phyloP scores from a whole-genome alignment of 495 filamentous ascomycete genomes.

The Penicilliopsis zonata region DNA sequence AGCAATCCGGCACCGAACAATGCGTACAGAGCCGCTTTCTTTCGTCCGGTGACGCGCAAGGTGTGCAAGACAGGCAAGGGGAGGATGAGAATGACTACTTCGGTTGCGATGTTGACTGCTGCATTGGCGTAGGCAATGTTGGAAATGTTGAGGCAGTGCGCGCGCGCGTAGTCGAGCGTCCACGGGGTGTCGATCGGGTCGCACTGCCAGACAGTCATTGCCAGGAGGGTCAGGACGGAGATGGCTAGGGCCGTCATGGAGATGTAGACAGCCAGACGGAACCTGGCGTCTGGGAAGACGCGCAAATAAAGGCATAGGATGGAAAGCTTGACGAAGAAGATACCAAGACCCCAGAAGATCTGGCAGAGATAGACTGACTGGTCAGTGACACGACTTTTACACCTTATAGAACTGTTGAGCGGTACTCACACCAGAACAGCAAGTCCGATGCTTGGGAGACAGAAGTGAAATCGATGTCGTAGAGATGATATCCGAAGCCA shows the following conservation, averaged over 20 bases:
- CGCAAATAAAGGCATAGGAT: slow-evolving; percentile 10
- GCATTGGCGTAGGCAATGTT: slow-evolving; percentile 7
- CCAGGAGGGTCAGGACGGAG: slow-evolving; percentile 2
- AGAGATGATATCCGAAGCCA: slow-evolving; percentile 8
- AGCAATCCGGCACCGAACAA: slow-evolving; percentile 6
- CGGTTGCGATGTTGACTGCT: slow-evolving; percentile 6
- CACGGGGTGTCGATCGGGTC: slow-evolving; percentile 5
- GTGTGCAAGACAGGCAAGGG: slow-evolving; percentile 5
- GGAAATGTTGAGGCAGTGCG: slow-evolving; percentile 5
- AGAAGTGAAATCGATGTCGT: slow-evolving; percentile 5
- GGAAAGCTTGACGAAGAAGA: slow-evolving; percentile 10
- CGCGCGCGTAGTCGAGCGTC: slow-evolving; percentile 2
- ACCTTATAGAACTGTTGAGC: background rate
- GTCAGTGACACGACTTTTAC: background rate
- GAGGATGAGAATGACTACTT: slow-evolving; percentile 5
- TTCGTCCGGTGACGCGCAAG: slow-evolving; percentile 1
- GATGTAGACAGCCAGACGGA: slow-evolving; percentile 1
- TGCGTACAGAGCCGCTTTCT: slow-evolving; percentile 4
- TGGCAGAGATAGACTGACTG: slow-evolving; percentile 2
- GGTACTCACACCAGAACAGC: slow-evolving; percentile 6
- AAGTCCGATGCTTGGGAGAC: slow-evolving; percentile 1
- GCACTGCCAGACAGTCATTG: slow-evolving; percentile 8
- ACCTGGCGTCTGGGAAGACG: slow-evolving; percentile 5
- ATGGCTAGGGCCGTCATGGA: slow-evolving; percentile 3
- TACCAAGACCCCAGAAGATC: slow-evolving; percentile 4